Evolutionary conservation across 2,329 filamentous ascomycete genomes (phyloP).

Genomic region (Aspergillus japonicus): DNA sequence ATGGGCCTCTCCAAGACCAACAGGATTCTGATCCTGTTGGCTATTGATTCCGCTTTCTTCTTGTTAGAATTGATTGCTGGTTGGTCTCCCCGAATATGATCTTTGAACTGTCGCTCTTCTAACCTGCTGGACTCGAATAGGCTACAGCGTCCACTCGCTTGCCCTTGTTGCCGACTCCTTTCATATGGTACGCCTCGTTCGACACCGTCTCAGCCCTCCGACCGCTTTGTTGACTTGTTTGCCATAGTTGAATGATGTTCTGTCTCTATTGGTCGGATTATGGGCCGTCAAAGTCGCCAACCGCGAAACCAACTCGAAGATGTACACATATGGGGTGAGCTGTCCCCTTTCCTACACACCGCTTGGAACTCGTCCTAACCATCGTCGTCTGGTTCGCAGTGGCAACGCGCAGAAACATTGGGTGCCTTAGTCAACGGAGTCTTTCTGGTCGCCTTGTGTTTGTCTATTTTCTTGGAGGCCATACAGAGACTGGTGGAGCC

Average conservation of each 20-base stretch:
- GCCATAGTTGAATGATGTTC: constrained; percentile 84
- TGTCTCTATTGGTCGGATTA: constrained; percentile 85
- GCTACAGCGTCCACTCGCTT: constrained; percentile 84
- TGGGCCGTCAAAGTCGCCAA: constrained; percentile 93
- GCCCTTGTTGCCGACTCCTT: constrained; percentile 96
- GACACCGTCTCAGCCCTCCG: neutral
- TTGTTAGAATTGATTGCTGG: constrained; percentile 79
- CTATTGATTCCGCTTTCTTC: constrained; percentile 87
- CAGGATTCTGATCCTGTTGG: constrained; percentile 88
- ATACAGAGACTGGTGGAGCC: constrained; percentile 89
- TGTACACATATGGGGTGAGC: constrained; percentile 89
- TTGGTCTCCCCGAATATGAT: constrained; percentile 27
- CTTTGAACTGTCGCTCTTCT: constrained; percentile 9
- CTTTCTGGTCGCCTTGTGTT: constrained; percentile 91
- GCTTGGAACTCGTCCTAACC: constrained; percentile 13
- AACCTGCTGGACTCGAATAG: constrained; percentile 31
- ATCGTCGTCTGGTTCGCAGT: constrained; percentile 51
- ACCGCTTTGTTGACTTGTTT: neutral
- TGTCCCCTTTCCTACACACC: constrained; percentile 1
- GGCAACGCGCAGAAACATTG: constrained; percentile 94
- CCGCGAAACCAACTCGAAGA: constrained; percentile 75
- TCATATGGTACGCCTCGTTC: constrained; percentile 71
- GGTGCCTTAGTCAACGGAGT: constrained; percentile 97
- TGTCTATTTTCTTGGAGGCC: constrained; percentile 95
- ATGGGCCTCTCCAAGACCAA: constrained; percentile 93